Evolutionary conservation across 176 grass and related monocot species (phyloP).

Genomic region (Aegilops sharonensis): DNA sequence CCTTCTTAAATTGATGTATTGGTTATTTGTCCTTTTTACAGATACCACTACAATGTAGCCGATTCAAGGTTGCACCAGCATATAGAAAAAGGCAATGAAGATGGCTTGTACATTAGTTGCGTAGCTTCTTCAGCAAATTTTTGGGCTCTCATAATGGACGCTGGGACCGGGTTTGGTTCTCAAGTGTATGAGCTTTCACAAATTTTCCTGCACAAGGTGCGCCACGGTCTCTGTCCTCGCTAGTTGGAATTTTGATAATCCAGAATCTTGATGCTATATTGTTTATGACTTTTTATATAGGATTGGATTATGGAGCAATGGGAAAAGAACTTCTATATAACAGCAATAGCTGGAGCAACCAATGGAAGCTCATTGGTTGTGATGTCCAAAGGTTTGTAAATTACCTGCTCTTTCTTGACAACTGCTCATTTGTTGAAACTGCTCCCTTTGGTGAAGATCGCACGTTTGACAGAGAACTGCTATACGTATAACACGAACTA

Average conservation of each 20-base stretch:
- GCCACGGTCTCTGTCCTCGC: not conserved
- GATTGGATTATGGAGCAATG: conserved; percentile 97
- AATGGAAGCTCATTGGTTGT: conserved; percentile 90
- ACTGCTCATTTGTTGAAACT: not conserved
- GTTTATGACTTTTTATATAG: conserved; percentile 32
- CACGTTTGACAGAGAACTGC: not conserved
- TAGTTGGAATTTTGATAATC: not conserved
- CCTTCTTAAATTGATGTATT: not conserved
- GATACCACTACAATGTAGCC: conserved; percentile 92
- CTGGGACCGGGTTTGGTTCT: conserved; percentile 63
- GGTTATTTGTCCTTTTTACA: conserved; percentile 44
- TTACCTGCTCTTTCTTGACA: not conserved
- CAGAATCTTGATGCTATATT: conserved; percentile 1
- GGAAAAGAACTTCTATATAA: conserved; percentile 92
- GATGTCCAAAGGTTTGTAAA: conserved; percentile 88
- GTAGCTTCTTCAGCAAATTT: conserved; percentile 71
- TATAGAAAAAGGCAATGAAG: conserved; percentile 87
- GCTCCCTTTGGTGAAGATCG: not conserved
- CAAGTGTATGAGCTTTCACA: conserved; percentile 85
- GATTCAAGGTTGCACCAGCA: conserved; percentile 82
- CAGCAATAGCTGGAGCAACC: conserved; percentile 77
- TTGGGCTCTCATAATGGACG: conserved; percentile 94
- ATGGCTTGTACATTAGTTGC: conserved; percentile 81
- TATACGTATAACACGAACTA: not conserved
- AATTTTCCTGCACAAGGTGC: conserved; percentile 78